These are phyloP conservation scores for Thermomucor indicae-seudaticae DNA, from an alignment of 371 early-diverging fungal genomes.

Conservation along the genomic window DNA sequence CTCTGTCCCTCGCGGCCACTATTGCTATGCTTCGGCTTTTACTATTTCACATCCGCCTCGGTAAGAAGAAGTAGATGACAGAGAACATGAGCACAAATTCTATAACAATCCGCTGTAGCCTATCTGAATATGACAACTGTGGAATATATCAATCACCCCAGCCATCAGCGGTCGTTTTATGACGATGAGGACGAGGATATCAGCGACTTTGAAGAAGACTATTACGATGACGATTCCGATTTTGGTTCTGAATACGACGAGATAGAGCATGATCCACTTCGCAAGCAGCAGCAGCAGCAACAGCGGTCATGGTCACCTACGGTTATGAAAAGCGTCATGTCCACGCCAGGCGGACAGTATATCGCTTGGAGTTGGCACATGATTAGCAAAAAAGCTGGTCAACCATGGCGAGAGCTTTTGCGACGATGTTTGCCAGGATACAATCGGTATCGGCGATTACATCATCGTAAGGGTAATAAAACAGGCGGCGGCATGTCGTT, in stretches of 20 bases:
- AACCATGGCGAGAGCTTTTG: conserved; percentile 3
- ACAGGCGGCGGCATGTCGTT: not conserved
- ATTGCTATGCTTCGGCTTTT: conserved; percentile 35
- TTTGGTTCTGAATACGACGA: not conserved
- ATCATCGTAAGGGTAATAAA: not conserved
- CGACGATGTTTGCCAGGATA: conserved; percentile 5
- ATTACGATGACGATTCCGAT: conserved; percentile 3
- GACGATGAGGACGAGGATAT: conserved; percentile 14
- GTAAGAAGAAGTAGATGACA: conserved; percentile 10
- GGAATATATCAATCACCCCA: conserved; percentile 37
- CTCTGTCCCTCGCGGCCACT: conserved; percentile 21
- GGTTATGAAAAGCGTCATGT: not conserved
- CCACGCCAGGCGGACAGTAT: not conserved
- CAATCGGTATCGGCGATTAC: conserved; percentile 7
- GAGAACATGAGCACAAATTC: not conserved
- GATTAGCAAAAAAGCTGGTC: not conserved
- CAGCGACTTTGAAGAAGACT: conserved; percentile 7
- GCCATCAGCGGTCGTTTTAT: conserved; percentile 4
- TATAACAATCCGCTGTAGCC: conserved; percentile 9
- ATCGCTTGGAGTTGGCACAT: not conserved
- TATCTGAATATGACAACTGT: conserved; percentile 46
- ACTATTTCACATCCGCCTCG: conserved; percentile 44
- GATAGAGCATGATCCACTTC: not conserved
- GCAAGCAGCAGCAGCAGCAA: not conserved
- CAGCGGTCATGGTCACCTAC: not conserved